Conservation (phyloP, 345 rosid species). For the Punica granatum region DNA sequence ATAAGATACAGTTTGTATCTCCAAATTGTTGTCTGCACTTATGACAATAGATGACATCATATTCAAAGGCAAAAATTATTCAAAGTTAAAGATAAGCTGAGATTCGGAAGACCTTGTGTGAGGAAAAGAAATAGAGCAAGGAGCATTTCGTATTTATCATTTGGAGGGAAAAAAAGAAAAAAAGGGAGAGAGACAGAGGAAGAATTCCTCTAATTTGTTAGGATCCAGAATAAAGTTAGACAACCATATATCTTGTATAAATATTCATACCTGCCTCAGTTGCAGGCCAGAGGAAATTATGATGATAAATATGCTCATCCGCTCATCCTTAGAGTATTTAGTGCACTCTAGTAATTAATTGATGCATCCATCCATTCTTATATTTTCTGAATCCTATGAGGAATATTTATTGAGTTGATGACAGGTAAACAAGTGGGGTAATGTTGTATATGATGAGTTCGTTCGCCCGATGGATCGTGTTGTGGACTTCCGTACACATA, state of each 20-base stretch:
- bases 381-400: neutral
- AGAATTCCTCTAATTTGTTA: too few relatives aligned
- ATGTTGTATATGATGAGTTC: slow-evolving; percentile 81
- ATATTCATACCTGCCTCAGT: neutral
- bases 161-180: too few relatives aligned
- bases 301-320: neutral
- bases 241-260: neutral
- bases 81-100: neutral
- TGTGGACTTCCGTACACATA: slow-evolving; percentile 77
- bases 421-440: slow-evolving; percentile 93
- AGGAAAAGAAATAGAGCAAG: neutral
- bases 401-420: slow-evolving; percentile 15
- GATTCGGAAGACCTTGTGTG: neutral
- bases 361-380: neutral
- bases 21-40: neutral
- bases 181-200: too few relatives aligned
- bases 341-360: neutral
- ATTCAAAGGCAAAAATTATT: neutral
- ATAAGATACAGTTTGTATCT: neutral
- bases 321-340: neutral
- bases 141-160: too few relatives aligned
- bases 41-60: neutral
- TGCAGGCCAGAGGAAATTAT: neutral
- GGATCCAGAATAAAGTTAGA: too few relatives aligned
- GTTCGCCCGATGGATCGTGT: slow-evolving; percentile 89